These are phyloP conservation scores for Actinomortierella ambigua DNA, from an alignment of 371 early-diverging fungal species.

Conservation along the genomic window DNA sequence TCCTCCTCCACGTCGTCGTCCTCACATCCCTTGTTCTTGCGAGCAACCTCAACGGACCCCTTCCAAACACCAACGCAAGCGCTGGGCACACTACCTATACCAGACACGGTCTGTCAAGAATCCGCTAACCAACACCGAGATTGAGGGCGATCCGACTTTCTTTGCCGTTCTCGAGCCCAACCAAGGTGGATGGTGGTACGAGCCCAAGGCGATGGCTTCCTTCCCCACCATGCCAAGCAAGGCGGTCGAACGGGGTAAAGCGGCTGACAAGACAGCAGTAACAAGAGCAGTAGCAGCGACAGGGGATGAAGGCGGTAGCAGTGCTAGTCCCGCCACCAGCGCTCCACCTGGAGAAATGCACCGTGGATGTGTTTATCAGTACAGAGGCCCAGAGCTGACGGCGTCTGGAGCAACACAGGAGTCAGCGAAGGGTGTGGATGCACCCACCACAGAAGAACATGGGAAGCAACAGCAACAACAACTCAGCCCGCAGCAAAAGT, in stretches of 20 bases:
- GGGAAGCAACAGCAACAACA: background rate
- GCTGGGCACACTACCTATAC: slow-evolving; percentile 25
- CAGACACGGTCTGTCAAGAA: slow-evolving; percentile 29
- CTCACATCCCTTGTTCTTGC: no score
- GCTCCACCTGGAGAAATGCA: no score
- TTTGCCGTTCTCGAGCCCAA: slow-evolving; percentile 30
- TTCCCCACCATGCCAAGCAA: slow-evolving; percentile 3
- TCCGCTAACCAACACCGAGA: slow-evolving; percentile 39
- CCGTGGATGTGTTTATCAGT: no score
- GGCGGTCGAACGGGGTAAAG: background rate
- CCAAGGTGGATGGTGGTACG: slow-evolving; percentile 42
- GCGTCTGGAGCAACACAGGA: no score
- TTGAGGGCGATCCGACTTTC: slow-evolving; percentile 38
- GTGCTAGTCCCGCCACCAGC: background rate
- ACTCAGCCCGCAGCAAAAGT: slow-evolving; percentile 14
- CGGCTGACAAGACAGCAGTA: background rate
- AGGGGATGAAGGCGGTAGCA: background rate
- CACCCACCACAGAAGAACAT: background rate
- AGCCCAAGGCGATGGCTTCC: slow-evolving; percentile 32
- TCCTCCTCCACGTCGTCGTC: no score
- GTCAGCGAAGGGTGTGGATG: background rate
- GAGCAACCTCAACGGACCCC: no score
- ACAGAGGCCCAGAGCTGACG: no score
- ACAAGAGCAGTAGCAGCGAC: background rate
- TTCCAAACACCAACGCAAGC: no score